These are phyloP conservation scores for Vicia sativa DNA, from an alignment of 306 rosid species.

Conservation along the genomic window DNA sequence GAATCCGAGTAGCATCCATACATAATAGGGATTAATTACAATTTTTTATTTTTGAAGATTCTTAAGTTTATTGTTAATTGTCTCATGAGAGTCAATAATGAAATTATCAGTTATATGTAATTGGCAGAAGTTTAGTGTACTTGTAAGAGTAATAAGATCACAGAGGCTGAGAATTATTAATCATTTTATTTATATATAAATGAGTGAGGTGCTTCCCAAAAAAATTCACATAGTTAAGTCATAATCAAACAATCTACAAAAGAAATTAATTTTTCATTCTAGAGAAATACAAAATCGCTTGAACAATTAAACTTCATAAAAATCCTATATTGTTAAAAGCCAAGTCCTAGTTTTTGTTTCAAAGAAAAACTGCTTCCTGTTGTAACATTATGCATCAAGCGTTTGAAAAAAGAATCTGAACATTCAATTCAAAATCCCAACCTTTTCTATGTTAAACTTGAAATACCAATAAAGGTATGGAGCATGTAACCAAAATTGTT, in stretches of 20 bases:
- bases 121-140: no score
- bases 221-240: no score
- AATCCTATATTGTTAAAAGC: conserved; percentile 1
- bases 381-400: background rate
- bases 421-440: background rate
- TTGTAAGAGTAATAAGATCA: no score
- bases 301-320: background rate
- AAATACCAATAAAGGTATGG: background rate
- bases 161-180: no score
- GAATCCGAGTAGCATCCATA: no score
- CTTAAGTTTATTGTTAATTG: no score
- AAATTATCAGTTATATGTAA: no score
- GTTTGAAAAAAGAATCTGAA: background rate
- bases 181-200: no score
- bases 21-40: no score
- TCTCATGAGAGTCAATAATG: no score
- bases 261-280: background rate
- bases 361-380: background rate
- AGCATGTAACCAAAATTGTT: background rate
- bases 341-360: background rate
- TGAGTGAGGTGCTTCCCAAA: no score
- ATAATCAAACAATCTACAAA: background rate
- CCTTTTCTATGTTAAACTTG: background rate
- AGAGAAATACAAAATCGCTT: background rate
- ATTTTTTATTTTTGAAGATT: no score